Conservation (phyloP, 164 flowering plant species). For the Saururus chinensis region DNA sequence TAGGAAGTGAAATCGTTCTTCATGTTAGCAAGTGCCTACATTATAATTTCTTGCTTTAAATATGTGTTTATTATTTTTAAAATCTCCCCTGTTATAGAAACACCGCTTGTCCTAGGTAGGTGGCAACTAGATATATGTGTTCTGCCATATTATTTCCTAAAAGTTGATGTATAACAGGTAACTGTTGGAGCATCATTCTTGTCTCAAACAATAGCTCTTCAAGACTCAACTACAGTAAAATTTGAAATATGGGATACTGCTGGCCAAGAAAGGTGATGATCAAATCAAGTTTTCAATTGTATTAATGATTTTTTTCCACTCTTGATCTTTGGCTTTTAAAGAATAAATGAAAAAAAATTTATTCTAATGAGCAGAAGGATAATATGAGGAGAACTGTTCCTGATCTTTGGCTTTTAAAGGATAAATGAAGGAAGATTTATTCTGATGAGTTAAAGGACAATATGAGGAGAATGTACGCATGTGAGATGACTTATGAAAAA, state of each 20-base stretch:
- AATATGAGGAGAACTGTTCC: too few relatives aligned
- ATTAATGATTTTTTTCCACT: not conserved
- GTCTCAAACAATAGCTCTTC: slow-evolving; percentile 94
- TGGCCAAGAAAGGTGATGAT: slow-evolving; percentile 92
- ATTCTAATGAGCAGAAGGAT: too few relatives aligned
- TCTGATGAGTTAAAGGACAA: too few relatives aligned
- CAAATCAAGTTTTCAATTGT: not conserved
- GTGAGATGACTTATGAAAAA: too few relatives aligned
- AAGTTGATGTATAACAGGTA: slow-evolving; percentile 44
- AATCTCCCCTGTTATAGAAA: not conserved
- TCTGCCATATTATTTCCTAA: not conserved
- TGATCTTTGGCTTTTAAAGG: not conserved
- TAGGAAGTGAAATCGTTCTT: not conserved
- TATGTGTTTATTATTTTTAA: too few relatives aligned
- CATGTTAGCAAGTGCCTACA: not conserved
- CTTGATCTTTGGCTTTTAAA: not conserved
- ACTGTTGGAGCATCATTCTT: slow-evolving; percentile 98
- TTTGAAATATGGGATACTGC: slow-evolving; percentile 99
- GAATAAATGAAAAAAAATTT: too few relatives aligned
- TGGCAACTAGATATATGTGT: not conserved
- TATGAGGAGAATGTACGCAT: too few relatives aligned
- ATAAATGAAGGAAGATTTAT: too few relatives aligned
- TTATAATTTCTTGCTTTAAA: too few relatives aligned
- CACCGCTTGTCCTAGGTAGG: not conserved
- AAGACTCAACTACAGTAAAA: slow-evolving; percentile 95